These are phyloP conservation scores for Xylariaceae sp. DNA, from an alignment of 2,329 filamentous ascomycete genomes.

Conservation along the genomic window DNA sequence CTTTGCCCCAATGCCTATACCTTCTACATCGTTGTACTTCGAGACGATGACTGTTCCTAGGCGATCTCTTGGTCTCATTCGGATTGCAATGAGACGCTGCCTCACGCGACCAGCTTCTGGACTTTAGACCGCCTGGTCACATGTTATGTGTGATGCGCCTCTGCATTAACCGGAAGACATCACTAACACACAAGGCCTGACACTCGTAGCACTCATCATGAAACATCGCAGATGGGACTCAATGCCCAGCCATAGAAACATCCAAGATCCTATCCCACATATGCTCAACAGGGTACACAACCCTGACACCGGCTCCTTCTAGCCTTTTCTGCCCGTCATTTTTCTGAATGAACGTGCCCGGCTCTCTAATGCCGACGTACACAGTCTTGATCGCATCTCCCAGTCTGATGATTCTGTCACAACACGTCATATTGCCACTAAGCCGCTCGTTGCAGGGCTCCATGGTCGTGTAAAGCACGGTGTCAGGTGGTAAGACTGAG, in stretches of 20 bases:
- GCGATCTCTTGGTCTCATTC: no score
- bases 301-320: conserved; percentile 23
- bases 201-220: not conserved
- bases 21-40: no score
- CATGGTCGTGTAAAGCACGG: conserved; percentile 42
- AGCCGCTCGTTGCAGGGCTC: conserved; percentile 41
- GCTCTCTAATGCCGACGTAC: conserved; percentile 38
- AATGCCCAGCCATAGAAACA: conserved; percentile 61
- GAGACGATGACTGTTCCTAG: no score
- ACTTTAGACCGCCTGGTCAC: no score
- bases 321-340: conserved; percentile 29
- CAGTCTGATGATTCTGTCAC: conserved; percentile 33
- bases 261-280: conserved; percentile 54
- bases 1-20: no score
- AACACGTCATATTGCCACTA: conserved; percentile 36
- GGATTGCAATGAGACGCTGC: no score
- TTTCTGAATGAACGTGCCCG: conserved; percentile 33
- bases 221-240: not conserved
- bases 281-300: conserved; percentile 30
- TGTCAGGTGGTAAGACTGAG: conserved; percentile 35
- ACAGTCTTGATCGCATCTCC: conserved; percentile 32
- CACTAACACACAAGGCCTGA: no score
- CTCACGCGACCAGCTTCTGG: no score
- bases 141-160: no score
- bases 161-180: no score